Base-by-base conservation (phyloP, 129 eudicot genomes). In the Centrapalus pauciflorus region DNA sequence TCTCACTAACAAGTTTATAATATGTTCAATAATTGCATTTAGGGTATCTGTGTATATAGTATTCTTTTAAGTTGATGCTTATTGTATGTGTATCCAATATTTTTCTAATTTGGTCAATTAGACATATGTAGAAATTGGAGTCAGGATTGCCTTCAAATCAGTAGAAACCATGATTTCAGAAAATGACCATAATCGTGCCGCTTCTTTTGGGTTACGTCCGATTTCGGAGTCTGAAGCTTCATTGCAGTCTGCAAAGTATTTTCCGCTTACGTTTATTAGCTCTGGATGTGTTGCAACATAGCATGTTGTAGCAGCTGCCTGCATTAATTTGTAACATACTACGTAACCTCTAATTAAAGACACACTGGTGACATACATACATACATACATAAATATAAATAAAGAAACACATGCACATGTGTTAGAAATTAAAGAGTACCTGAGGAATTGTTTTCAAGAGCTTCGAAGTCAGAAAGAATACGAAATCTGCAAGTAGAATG, bases 301-400 rank as follows among this genome's bases (percentile, higher is more conserved):
- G 66, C 96, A 93, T 32, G 95, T 88, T 1, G 99, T 93, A 12
- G 99, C 96, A 54, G 98, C 98, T 23, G 95, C 98, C 98, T 93
- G 73, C 23, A 14, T 56, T 40, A 1, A 48, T 19, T 14, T 17
- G 54, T 4, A 48, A 46, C 12, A 61, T 70, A 38, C 24, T 12
- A 7, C 33, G n/a, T n/a, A n/a, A n/a, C n/a, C n/a, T n/a, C n/a
- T n/a, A n/a, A 2, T 14, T 32, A 21, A 9, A 23, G 12, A 6
- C 19, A 60, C 26, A 7, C 17, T 13, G 46, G 46, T 49, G 5
- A 49, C 13, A 52, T 23, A 25, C 7, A n/a, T n/a, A n/a, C n/a
- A n/a, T n/a, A n/a, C n/a, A n/a, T n/a, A n/a, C n/a, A n/a, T n/a
- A n/a, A 2, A 23, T 10, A 9, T 16, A 8, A 56, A 56, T 5